Conservation (phyloP, 2,329 filamentous ascomycete species). For the Cladosporium sp. region DNA sequence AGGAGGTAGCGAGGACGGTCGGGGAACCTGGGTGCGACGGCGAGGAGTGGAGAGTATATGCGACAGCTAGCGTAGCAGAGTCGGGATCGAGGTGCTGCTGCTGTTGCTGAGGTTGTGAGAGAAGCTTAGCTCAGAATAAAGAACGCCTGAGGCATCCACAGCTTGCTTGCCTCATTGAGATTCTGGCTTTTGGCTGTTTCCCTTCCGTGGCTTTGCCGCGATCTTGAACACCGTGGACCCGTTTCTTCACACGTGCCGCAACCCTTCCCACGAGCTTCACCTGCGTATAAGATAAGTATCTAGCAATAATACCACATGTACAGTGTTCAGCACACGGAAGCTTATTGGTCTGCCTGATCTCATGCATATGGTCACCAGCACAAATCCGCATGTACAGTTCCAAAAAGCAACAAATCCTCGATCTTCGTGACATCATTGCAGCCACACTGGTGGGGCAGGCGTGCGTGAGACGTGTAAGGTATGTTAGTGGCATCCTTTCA, state of each 20-base stretch:
- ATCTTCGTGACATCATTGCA: slow-evolving; percentile 6
- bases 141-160: not conserved
- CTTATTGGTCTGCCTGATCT: not conserved
- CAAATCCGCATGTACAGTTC: not conserved
- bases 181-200: not conserved
- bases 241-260: not conserved
- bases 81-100: not conserved
- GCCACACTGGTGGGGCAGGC: slow-evolving; percentile 2
- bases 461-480: not conserved
- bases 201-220: not conserved
- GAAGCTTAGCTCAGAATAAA: not conserved
- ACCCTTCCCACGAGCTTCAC: not conserved
- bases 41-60: slow-evolving; percentile 8
- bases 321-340: too few relatives aligned
- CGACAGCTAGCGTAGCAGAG: slow-evolving; percentile 3
- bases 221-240: not conserved
- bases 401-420: not conserved
- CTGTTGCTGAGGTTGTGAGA: not conserved
- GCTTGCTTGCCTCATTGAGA: not conserved
- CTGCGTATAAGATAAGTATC: not conserved
- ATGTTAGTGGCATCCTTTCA: not conserved
- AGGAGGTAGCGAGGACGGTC: slow-evolving; percentile 7
- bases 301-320: too few relatives aligned
- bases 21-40: not conserved
- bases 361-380: not conserved